Base-by-base conservation (phyloP, 306 rosid species). In the Trichosanthes truncata region DNA sequence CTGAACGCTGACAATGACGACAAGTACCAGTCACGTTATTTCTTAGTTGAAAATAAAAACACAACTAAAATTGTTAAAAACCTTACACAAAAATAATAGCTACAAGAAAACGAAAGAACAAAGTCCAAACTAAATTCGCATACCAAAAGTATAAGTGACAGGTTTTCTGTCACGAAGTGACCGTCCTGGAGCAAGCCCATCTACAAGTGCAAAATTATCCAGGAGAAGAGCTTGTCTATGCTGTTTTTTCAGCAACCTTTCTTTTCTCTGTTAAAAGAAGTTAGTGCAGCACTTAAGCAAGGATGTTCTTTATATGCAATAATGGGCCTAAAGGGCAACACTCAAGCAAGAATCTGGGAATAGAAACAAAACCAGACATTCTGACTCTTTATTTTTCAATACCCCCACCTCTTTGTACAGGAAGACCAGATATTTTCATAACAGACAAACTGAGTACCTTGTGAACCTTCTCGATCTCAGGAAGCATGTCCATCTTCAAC, bases 121-220 rank as follows among this genome's bases (percentile, higher is more conserved):
- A n/a, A 74, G 43, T 18, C 25, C 45, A 51, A 51, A 52, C 62
- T 7, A 36, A 51, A 79, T 76, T 79, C 79, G 79, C 97, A 87
- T 83, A 96, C 99, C 99, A 43, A 96, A 96, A 65, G 99, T 96
- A 83, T 96, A 96, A 76, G 99, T 93, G 78, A 96, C 99, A 49
- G 92, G 98, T 81, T 96, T 96, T 85, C 99, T 88, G 84, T 90
- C 98, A 81, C 99, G 99, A 56, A 96, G 99, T 73, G 99, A 89
- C 83, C 99, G 99, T 72, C 99, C 99, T 4, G 98, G 89, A 80
- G 79, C 94, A 83, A 93, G 92, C 68, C 92, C 99, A 62, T 96
- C 99, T 69, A 86, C 87, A 73, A 65, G 83, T 84, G 88, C 82
- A 84, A 80, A 93, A 87, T 84, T 93, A 88, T 96, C 98, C 82